Percentiles rank a stretch among this genome's conserved stretches.
phyloP scores from a whole-genome alignment of 2,329 filamentous ascomycete species.

The Helminthosporium solani region DNA sequence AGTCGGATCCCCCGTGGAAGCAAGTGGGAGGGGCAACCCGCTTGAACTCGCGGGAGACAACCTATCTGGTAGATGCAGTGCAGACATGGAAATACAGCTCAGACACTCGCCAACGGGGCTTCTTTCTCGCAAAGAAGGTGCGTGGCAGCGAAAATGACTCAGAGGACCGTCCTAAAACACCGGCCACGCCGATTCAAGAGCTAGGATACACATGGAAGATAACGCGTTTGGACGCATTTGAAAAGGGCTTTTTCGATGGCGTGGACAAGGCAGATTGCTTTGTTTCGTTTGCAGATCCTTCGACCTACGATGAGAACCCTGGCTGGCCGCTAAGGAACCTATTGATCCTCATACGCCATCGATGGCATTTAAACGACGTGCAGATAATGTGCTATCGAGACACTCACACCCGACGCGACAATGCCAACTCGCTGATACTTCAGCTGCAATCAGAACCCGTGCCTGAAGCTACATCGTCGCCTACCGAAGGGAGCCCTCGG shows the following conservation, averaged over 20 bases:
- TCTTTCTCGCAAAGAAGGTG: conserved; percentile 87
- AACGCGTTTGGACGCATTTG: conserved; percentile 72
- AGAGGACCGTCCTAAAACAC: conserved; percentile 46
- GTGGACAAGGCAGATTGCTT: conserved; percentile 73
- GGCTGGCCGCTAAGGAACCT: conserved; percentile 94
- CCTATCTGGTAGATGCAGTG: conserved; percentile 75
- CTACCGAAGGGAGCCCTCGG: conserved; percentile 19
- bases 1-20: conserved; percentile 84
- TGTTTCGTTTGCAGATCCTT: conserved; percentile 87
- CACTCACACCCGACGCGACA: conserved; percentile 71
- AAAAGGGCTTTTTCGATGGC: conserved; percentile 81
- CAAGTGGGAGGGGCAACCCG: conserved; percentile 38
- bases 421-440: conserved; percentile 78
- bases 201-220: conserved; percentile 76
- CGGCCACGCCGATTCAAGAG: conserved; percentile 54
- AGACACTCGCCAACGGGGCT: conserved; percentile 84
- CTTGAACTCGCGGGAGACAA: conserved; percentile 70
- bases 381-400: conserved; percentile 92
- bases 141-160: conserved; percentile 32
- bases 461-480: conserved; percentile 11
- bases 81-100: conserved; percentile 84
- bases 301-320: conserved; percentile 81
- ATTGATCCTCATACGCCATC: conserved; percentile 76
- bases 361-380: conserved; percentile 73
- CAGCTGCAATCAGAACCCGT: conserved; percentile 37